These are phyloP conservation scores for Seminavis robusta DNA, from an alignment of 108 stramenopile species.

Conservation along the genomic window DNA sequence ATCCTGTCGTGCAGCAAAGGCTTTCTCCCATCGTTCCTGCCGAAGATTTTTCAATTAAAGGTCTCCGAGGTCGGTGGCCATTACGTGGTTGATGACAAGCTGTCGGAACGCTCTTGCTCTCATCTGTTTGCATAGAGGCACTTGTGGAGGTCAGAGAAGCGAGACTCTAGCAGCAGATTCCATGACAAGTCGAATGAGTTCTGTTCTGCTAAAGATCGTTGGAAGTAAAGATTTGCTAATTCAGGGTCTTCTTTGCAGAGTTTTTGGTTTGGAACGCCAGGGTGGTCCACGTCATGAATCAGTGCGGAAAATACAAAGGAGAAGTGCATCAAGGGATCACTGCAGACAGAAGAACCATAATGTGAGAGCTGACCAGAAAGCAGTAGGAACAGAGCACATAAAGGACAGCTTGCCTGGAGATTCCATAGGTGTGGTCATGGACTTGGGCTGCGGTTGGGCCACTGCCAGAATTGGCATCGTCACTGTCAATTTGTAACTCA, in stretches of 20 bases:
- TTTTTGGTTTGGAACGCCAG: conserved; percentile 25
- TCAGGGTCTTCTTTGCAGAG: conserved; percentile 20
- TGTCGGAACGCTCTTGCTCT: conserved; percentile 11
- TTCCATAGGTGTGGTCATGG: too few species aligned
- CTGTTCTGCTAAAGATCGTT: too few species aligned
- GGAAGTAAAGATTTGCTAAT: too few species aligned
- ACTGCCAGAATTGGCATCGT: too few species aligned
- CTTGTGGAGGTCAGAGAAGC: conserved; percentile 9
- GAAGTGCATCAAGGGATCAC: conserved; percentile 36
- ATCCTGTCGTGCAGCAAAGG: conserved; percentile 8
- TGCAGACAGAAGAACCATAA: too few species aligned
- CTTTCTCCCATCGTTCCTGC: conserved; percentile 11
- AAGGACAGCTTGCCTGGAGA: too few species aligned
- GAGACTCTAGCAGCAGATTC: too few species aligned
- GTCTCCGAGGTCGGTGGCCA: conserved; percentile 18
- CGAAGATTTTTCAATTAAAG: conserved; percentile 11
- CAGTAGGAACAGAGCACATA: too few species aligned
- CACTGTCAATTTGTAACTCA: too few species aligned
- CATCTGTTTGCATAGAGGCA: conserved; percentile 3
- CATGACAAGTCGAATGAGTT: too few species aligned
- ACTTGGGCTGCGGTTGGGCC: too few species aligned
- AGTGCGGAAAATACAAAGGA: conserved; percentile 49
- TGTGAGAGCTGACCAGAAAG: too few species aligned
- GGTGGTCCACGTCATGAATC: conserved; percentile 54
- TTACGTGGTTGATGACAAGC: conserved; percentile 11